Base-by-base conservation (phyloP, 176 grass and related monocot species). In the Elaeis guineensis region DNA sequence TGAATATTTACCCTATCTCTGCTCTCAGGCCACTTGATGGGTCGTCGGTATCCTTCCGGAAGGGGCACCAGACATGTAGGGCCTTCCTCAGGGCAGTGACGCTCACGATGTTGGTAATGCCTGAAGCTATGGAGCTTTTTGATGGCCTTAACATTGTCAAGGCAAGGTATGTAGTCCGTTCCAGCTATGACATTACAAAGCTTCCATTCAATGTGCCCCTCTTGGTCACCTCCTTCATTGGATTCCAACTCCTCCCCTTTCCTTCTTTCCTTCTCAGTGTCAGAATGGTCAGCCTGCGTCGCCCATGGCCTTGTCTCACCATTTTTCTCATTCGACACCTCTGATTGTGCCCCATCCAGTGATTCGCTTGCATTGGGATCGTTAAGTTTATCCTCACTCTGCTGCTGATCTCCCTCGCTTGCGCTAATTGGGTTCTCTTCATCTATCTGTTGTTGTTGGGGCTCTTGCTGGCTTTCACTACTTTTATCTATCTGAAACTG, bases 131-230 rank as follows among this genome's bases (percentile, higher is more conserved):
- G 83, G 5, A 97, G 69, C 78, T 91, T 82, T 78, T 97, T 97
- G 30, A 91, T 79, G 19, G 87, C 93, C 78, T 92, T 92, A 16
- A 73, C 58, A 69, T 97, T 97, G 77, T 97, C 93, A 59, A 97
- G 77, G 52, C 93, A 97, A 17, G 93, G 93, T 66, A 97, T 97
- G 84, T 97, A 97, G 65, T 97, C 93, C 0, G 87, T 18, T 1
- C 73, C 75, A 21, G 93, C 48, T 17, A 78, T 85, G 1, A 82
- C 79, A 78, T 86, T 86, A 63, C 93, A 98, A 26, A 88, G 15
- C 19, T 83, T 67, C 93, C 70, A 73, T 14, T 55, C 70, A 2
- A 24, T 30, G 17, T 19, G 62, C 1, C 59, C 72, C n/a, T 56
- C 79, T 21, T 14, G 19, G 23, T 50, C 62, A 19, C 65, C 67